Evolutionary conservation across 176 grass and related monocot species (phyloP).

Genomic region (Melocanna baccifera): DNA sequence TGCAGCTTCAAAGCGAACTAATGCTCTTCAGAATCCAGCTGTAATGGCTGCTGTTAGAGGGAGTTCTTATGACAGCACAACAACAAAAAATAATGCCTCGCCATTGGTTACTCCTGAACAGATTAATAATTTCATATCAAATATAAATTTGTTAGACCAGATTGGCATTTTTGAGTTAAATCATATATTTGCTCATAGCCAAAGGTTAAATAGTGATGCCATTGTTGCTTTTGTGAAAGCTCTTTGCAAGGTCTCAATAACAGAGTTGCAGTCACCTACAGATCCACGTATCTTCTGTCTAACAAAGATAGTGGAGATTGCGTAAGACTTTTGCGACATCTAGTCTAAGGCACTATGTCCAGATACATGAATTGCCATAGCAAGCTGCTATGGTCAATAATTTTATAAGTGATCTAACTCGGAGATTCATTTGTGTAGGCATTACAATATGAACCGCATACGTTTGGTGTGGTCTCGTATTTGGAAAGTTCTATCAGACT

Average conservation of each 20-base stretch:
- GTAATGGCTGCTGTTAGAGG: conserved; percentile 89
- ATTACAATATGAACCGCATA: conserved; percentile 99
- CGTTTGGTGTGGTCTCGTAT: conserved; percentile 94
- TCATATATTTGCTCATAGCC: conserved; percentile 98
- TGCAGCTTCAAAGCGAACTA: conserved; percentile 57
- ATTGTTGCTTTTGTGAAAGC: conserved; percentile 98
- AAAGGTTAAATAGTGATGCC: conserved; percentile 95
- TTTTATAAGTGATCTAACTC: conserved; percentile 13
- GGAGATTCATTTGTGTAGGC: conserved; percentile 55
- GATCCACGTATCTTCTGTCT: conserved; percentile 97
- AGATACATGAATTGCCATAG: conserved; percentile 23
- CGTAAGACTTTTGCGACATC: conserved; percentile 62
- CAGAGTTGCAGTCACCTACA: conserved; percentile 86
- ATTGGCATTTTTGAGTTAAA: conserved; percentile 98
- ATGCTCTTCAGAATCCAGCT: conserved; percentile 91
- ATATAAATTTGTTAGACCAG: conserved; percentile 93
- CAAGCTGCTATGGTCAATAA: not conserved
- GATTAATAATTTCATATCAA: conserved; percentile 92
- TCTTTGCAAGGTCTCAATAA: conserved; percentile 94
- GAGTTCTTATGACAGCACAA: conserved; percentile 95
- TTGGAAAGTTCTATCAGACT: conserved; percentile 92
- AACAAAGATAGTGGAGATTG: conserved; percentile 99
- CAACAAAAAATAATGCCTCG: conserved; percentile 57
- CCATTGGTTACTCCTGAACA: conserved; percentile 80
- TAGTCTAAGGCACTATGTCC: conserved; percentile 9